Base-by-base conservation (phyloP, 371 early-diverging fungal genomes). In the Phascolomyces articulosus region DNA sequence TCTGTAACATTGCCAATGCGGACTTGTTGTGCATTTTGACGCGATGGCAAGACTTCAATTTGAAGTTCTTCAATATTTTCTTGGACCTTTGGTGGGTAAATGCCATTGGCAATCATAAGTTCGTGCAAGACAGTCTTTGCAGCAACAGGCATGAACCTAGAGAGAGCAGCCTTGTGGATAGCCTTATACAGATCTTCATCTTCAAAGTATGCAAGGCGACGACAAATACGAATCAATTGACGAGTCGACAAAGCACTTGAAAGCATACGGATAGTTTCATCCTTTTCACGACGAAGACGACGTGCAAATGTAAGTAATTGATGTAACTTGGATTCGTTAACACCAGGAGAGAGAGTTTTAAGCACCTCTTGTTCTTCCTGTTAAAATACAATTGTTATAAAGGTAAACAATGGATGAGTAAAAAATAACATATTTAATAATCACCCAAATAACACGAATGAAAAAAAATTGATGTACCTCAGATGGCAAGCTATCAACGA, bases 211-310 rank as follows among this genome's bases (percentile, higher is more conserved):
- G 90, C 79, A 47, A 91, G 61, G 20, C 90, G 87, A 56, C 90
- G 87, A 55, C 90, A 89, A 54, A 93, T 91, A 44, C 93, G 90
- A 64, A 93, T 84, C 57, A 94, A 71, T 77, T 93, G 93, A 47
- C 91, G 83, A 16, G 91, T 93, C 3, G 91, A 90, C 51, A 91
- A 72, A 8, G 90, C 79, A 18, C 82, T 82, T 3, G 90, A 85
- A 3, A 91, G 66, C 27, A 85, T 77, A 58, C 88, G 82, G 29
- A 89, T 70, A 0, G 86, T 86, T 18, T 90, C 93, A 63, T 91
- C 90, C 13, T 78, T 83, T 28, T 87, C 87, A 40, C 78, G 74
- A n/a, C 91, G 84, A 11, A 93, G 75, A 28, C 83, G 79, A 47
- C 86, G 77, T 3, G 91, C 87, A 73, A 91, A 90, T 9, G 78